Base-by-base conservation (phyloP, 768 basidiomycete genomes). In the Panellus pusillus region DNA sequence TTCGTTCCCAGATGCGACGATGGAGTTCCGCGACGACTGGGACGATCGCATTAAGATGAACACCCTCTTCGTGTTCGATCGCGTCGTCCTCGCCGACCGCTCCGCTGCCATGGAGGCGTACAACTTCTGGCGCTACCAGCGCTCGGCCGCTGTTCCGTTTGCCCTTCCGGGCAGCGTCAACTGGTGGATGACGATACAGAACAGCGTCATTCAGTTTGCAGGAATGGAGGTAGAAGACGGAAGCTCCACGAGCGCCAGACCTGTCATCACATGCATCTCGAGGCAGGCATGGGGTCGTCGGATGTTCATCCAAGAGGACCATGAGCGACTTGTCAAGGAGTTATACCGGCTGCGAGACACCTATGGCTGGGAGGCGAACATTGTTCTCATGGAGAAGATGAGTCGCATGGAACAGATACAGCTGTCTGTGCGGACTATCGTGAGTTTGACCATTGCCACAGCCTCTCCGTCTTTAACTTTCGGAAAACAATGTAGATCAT, bases 221-320 rank as follows among this genome's bases (percentile, higher is more conserved):
- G 89, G 88, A 1, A 63, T 86, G 18, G 74, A 78, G 24, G 63
- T 71, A 14, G 63, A 71, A 15, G 63, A 73, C 9, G 79, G 78
- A 0, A 68, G 70, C 17, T 78, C 75, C 12, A 81, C 78, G 61
- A 78, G 58, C 17, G 71, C 69, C 24, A 83, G 62, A 41, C 89
- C 87, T n/a, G 94, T 98, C 19, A 93, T 98, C 70, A 96, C 94
- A 9, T 98, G 97, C 63, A 80, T 97, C 55, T 91, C 88, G 7
- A 79, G 94, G 6, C 94, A 98, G 65, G 82, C 79, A 2, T 98
- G 93, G 94, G 87, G 84, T 11, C 73, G 93, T 29, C 78, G 94
- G 19, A 95, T 87, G 86, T 68, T 98, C 52, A 80, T 82, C 32
- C 79, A 76, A 24, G 81, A 81, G 50, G 80, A 93, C 63, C 93